These are phyloP conservation scores for Crithidia brevicula DNA, from an alignment of 208 protist genomes.

Conservation along the genomic window DNA sequence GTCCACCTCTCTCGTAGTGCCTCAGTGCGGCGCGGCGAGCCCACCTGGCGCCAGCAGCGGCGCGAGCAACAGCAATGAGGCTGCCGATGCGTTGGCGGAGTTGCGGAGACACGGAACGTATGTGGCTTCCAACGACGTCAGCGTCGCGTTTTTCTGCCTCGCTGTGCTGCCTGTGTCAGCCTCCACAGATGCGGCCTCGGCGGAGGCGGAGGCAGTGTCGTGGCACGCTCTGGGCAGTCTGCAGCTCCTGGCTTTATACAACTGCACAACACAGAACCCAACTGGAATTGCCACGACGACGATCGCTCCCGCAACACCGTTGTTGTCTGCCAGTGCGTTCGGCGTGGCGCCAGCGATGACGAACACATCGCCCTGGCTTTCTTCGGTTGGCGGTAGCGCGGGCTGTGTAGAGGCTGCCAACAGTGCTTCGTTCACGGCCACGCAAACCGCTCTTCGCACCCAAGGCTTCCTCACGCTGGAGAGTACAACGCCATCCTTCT, in stretches of 20 bases:
- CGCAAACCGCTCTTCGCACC: neutral
- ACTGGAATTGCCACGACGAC: conserved; percentile 11
- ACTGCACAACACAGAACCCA: conserved; percentile 13
- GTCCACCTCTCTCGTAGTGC: neutral
- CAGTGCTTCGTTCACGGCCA: neutral
- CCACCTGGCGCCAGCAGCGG: neutral
- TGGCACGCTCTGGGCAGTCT: conserved; percentile 13
- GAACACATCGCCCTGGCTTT: conserved; percentile 28
- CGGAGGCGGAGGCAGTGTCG: neutral
- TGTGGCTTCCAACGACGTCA: neutral
- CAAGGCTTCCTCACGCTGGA: conserved; percentile 19
- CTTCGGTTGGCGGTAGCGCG: neutral
- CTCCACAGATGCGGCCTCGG: neutral
- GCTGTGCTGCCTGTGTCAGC: neutral
- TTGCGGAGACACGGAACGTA: neutral
- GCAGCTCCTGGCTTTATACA: conserved; percentile 23
- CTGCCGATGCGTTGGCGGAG: neutral
- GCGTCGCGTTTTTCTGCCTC: conserved; percentile 33
- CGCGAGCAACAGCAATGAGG: neutral
- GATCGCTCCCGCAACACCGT: conserved; percentile 7
- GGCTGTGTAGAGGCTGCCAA: neutral
- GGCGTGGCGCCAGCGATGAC: conserved; percentile 9
- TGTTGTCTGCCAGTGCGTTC: conserved; percentile 3
- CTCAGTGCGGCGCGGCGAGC: neutral
- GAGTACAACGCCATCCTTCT: conserved; percentile 17